A percentile compares a stretch with the other conserved stretches of the same genome.
phyloP scores from a whole-genome alignment of 176 grass and related monocot species.

The Puccinellia tenuiflora region DNA sequence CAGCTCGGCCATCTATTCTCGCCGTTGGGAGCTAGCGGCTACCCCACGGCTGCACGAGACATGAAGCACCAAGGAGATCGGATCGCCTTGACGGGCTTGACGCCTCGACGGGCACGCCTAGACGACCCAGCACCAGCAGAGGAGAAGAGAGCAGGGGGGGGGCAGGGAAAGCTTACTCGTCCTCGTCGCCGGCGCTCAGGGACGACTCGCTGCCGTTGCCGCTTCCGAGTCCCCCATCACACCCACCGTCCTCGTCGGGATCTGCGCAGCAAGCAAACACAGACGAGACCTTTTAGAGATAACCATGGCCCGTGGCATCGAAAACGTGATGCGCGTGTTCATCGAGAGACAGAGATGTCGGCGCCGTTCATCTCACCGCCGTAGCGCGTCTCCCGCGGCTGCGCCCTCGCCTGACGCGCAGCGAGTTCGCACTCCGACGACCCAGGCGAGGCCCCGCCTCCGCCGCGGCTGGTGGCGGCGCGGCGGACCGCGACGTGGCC shows the following conservation, averaged over 20 bases:
- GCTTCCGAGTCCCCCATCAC: slow-evolving; percentile 1
- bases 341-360: slow-evolving; percentile 7
- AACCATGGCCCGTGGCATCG: not conserved
- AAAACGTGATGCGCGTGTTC: not conserved
- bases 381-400: not conserved
- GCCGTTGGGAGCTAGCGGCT: not conserved
- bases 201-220: slow-evolving; percentile 27
- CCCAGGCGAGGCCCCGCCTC: not conserved
- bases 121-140: not conserved
- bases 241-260: slow-evolving; percentile 13
- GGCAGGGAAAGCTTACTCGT: slow-evolving; percentile 25
- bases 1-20: slow-evolving; percentile 1
- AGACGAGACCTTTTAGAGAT: slow-evolving; percentile 15
- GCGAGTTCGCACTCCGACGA: not conserved
- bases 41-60: not conserved
- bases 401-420: not conserved
- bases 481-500: not conserved
- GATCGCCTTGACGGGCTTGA: slow-evolving; percentile 18
- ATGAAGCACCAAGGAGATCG: not conserved
- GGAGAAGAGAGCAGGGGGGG: not conserved
- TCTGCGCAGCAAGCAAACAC: slow-evolving; percentile 29
- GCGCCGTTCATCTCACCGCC: slow-evolving; percentile 29
- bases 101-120: not conserved
- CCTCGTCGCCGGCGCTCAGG: slow-evolving; percentile 20
- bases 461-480: not conserved